Conservation (phyloP, 1,284 basidiomycete species). For the Somion occarium region DNA sequence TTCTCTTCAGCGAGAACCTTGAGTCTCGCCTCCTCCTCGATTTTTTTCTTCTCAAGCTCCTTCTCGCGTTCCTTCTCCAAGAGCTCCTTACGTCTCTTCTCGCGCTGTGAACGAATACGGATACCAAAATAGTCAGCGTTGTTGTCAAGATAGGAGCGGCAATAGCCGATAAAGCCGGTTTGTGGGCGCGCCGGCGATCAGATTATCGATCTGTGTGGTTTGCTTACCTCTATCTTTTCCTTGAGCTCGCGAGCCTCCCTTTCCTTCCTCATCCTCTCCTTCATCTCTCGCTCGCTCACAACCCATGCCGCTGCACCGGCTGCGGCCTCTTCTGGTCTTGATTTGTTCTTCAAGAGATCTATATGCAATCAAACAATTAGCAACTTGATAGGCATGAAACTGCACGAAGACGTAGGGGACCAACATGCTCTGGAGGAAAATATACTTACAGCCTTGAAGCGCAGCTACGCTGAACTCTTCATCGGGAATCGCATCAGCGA, state of each 20-base stretch:
- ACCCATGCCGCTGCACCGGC: conserved; percentile 66
- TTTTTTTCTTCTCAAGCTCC: conserved; percentile 30
- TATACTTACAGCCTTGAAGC: conserved; percentile 74
- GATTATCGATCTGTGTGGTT: background rate
- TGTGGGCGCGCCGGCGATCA: background rate
- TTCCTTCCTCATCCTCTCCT: conserved; percentile 64
- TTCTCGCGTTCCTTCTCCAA: conserved; percentile 37
- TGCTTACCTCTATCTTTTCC: conserved; percentile 53
- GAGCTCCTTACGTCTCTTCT: conserved; percentile 52
- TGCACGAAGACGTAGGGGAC: background rate
- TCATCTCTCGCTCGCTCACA: conserved; percentile 62
- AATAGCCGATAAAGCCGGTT: conserved; percentile 6
- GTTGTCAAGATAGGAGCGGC: background rate
- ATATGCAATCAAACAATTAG: conserved; percentile 17
- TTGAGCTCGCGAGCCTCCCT: conserved; percentile 61
- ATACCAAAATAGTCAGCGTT: conserved; percentile 5
- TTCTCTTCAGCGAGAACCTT: conserved; percentile 18
- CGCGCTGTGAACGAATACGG: conserved; percentile 42
- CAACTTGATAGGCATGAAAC: conserved; percentile 4
- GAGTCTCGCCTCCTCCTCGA: conserved; percentile 30
- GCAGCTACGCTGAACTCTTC: conserved; percentile 83
- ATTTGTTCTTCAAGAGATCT: conserved; percentile 81
- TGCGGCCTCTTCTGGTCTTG: conserved; percentile 67
- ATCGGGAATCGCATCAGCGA: conserved; percentile 72
- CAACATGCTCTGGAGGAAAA: conserved; percentile 6